A percentile compares a stretch with the other conserved stretches of the same genome.
Conservation (phyloP, 805 yeast species). For the Wickerhamomyces canadensis region DNA sequence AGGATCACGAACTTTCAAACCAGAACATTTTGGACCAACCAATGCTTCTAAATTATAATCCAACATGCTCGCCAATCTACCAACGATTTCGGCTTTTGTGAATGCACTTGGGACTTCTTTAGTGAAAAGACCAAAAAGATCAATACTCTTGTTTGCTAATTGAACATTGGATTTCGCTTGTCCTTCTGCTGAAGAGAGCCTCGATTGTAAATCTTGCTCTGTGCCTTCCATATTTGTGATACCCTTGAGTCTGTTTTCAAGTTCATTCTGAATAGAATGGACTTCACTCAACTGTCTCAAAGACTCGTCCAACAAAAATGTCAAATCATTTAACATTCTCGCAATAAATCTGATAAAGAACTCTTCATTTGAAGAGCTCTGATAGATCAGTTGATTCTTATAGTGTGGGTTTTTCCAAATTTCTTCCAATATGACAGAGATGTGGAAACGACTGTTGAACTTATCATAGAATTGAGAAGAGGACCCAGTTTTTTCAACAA, state of each 20-base stretch:
- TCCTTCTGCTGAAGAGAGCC: slow-evolving; percentile 58
- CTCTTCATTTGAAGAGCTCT: slow-evolving; percentile 63
- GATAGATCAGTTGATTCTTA: slow-evolving; percentile 60
- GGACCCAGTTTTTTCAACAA: slow-evolving; percentile 94
- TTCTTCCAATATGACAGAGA: slow-evolving; percentile 75
- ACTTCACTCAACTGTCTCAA: slow-evolving; percentile 72
- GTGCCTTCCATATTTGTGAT: slow-evolving; percentile 38
- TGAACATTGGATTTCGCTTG: slow-evolving; percentile 80
- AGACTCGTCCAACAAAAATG: slow-evolving; percentile 87
- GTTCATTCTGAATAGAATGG: slow-evolving; percentile 66
- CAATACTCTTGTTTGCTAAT: slow-evolving; percentile 76
- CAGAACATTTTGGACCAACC: slow-evolving; percentile 93
- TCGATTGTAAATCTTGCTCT: slow-evolving; percentile 54
- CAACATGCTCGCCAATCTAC: slow-evolving; percentile 91
- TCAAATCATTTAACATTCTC: slow-evolving; percentile 89
- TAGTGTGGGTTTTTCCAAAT: slow-evolving; percentile 74
- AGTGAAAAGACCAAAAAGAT: slow-evolving; percentile 74
- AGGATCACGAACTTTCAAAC: slow-evolving; percentile 79
- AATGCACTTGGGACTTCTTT: slow-evolving; percentile 83
- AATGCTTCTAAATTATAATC: slow-evolving; percentile 87
- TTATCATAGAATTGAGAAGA: slow-evolving; percentile 94
- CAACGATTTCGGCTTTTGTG: slow-evolving; percentile 83
- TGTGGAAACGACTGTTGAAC: slow-evolving; percentile 83
- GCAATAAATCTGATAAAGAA: slow-evolving; percentile 93
- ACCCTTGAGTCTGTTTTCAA: slow-evolving; percentile 40